These are phyloP conservation scores for Colletotrichum sp. DNA, from an alignment of 2,329 filamentous ascomycete genomes.

Conservation along the genomic window DNA sequence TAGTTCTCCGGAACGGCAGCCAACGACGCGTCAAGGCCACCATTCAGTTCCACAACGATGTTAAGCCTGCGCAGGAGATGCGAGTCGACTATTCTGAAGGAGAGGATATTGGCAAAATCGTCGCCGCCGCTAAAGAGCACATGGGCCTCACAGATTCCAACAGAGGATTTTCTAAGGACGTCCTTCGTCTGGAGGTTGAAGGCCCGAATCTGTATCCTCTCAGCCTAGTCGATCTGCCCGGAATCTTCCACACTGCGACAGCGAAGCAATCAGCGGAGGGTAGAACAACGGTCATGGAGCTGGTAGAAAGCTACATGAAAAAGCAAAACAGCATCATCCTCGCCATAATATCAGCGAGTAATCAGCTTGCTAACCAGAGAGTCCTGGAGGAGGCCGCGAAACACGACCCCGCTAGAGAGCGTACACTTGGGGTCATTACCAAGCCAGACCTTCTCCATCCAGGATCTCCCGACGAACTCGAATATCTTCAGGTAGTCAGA, in stretches of 20 bases:
- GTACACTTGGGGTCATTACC: constrained; percentile 63
- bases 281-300: constrained; percentile 34
- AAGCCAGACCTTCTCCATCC: constrained; percentile 53
- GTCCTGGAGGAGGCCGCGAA: constrained; percentile 49
- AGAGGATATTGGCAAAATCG: constrained; percentile 49
- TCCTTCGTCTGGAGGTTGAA: constrained; percentile 50
- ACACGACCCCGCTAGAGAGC: constrained; percentile 45
- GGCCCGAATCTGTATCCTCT: constrained; percentile 49
- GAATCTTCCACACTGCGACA: constrained; percentile 40
- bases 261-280: constrained; percentile 34
- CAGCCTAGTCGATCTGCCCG: constrained; percentile 61
- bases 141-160: constrained; percentile 48
- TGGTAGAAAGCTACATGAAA: constrained; percentile 59
- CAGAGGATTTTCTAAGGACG: constrained; percentile 47
- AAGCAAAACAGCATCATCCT: constrained; percentile 64
- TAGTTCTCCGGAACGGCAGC: constrained; percentile 52
- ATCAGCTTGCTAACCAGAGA: constrained; percentile 55
- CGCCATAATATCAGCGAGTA: constrained; percentile 54
- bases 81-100: constrained; percentile 32
- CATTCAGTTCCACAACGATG: constrained; percentile 39
- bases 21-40: constrained; percentile 43
- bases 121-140: constrained; percentile 52
- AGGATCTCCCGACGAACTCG: constrained; percentile 42
- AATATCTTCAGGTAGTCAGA: constrained; percentile 38
- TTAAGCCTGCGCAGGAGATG: constrained; percentile 25